Base-by-base conservation (phyloP, 2,329 filamentous ascomycete genomes). In the Colletotrichum eremochloae region DNA sequence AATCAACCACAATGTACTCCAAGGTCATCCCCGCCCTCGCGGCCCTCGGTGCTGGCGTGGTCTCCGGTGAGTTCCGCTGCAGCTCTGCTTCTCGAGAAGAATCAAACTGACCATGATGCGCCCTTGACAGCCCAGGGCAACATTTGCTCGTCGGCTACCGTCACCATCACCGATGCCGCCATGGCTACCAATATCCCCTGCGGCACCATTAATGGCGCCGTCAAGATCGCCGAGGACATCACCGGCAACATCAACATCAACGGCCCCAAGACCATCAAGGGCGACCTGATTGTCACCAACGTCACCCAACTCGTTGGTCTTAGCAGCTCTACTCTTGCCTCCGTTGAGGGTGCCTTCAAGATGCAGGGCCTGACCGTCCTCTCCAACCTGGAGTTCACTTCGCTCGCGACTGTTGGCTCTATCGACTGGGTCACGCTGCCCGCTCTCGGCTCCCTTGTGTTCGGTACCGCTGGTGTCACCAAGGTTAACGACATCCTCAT, bases 351-450 rank as follows among this genome's bases (percentile, higher is more conserved):
- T 61, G 82, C 81, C n/a, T 95, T 98, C 86, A 82, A 84, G 71
- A 85, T 98, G 75, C 84, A 88, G 76, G 90, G 90, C 76, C 86
- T 94, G 68, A 93, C 91, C 74, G 84, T 89, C 46, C 87, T 99
- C 68, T 90, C 88, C 77, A 88, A 85, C 68, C 86, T 98, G 72
- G 85, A 83, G 76, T 91, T 97, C 84, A 84, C 87, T 70, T 78
- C 84, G 36, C 90, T 99, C 71, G 87, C 83, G 74, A 84, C 84
- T 44, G 91, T 97, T 74, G 88, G 89, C 76, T 83, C 84, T 70
- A 92, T 98, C 81, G 83, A 88, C 76, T 95, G 93, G 88, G 85
- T 88, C 71, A 92, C 93, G 76, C 89, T 98, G 53, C 91, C 91
- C 74, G 86, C 82, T 79, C 88, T 86, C 80, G 88, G 83, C 71